Conservation (phyloP, 352 stramenopile genomes). For the Phytophthora chlamydospora region DNA sequence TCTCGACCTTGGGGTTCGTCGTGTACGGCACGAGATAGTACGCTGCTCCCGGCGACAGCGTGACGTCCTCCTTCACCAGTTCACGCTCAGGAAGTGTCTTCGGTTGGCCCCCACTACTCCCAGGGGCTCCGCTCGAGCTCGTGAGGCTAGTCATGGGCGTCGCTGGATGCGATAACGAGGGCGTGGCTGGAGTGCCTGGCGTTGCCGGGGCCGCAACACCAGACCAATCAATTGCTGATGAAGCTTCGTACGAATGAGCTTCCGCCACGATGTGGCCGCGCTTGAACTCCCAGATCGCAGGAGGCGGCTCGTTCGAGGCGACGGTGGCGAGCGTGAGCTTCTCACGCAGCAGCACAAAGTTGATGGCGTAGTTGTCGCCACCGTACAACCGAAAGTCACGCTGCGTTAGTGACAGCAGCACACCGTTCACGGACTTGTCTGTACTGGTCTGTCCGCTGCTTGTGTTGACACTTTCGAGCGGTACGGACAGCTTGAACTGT, state of each 20-base stretch:
- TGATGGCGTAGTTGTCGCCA: constrained; percentile 87
- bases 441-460: constrained; percentile 4
- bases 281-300: constrained; percentile 76
- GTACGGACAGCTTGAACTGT: constrained; percentile 80
- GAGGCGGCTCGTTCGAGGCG: constrained; percentile 31
- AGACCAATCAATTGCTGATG: constrained; percentile 24
- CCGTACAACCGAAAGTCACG: constrained; percentile 82
- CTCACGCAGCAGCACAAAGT: constrained; percentile 84
- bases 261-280: constrained; percentile 65
- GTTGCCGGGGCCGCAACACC: constrained; percentile 25
- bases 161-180: constrained; percentile 28
- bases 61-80: constrained; percentile 74
- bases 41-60: constrained; percentile 65
- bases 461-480: constrained; percentile 10
- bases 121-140: background rate
- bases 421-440: constrained; percentile 31
- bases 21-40: constrained; percentile 91
- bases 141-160: constrained; percentile 16
- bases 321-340: constrained; percentile 61
- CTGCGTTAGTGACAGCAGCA: constrained; percentile 85
- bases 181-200: constrained; percentile 24
- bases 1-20: constrained; percentile 80
- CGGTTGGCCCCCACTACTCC: constrained; percentile 3
- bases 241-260: constrained; percentile 63
- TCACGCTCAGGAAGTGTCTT: constrained; percentile 80